Percentiles rank a stretch among this genome's conserved stretches.
phyloP scores from a whole-genome alignment of 1,284 basidiomycete genomes.

The Boletus mariae region DNA sequence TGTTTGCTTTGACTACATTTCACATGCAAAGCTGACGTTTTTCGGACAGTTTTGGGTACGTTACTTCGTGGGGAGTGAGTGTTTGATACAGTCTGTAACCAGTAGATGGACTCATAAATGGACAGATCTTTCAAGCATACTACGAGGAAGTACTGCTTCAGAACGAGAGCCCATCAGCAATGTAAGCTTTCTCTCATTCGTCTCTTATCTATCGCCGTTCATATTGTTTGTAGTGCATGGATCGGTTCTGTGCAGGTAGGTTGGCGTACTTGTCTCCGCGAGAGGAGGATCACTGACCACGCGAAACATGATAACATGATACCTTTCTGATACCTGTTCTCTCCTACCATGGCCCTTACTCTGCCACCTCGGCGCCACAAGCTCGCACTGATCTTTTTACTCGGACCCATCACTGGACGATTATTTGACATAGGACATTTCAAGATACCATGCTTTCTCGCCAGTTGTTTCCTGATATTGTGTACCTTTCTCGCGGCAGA shows the following conservation, averaged over 20 bases:
- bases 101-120: neutral
- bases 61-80: conserved; percentile 31
- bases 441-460: conserved; percentile 33
- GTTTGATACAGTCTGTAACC: neutral
- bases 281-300: neutral
- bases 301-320: neutral
- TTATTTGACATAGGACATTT: conserved; percentile 32
- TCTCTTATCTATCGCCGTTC: neutral
- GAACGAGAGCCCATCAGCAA: conserved; percentile 27
- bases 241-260: conserved; percentile 37
- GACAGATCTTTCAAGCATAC: conserved; percentile 35
- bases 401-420: conserved; percentile 26
- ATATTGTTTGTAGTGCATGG: conserved; percentile 31
- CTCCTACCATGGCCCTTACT: no score
- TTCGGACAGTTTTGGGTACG: conserved; percentile 25
- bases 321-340: neutral
- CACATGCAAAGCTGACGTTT: conserved; percentile 5
- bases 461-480: conserved; percentile 39
- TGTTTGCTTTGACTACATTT: neutral
- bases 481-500: conserved; percentile 49
- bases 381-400: conserved; percentile 43
- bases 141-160: conserved; percentile 33
- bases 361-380: conserved; percentile 2
- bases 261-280: neutral
- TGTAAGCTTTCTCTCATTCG: conserved; percentile 13